Percentiles rank a stretch among this genome's conserved stretches.
Conservation (phyloP, 176 grass and related monocot species). For the Carex parvula region DNA sequence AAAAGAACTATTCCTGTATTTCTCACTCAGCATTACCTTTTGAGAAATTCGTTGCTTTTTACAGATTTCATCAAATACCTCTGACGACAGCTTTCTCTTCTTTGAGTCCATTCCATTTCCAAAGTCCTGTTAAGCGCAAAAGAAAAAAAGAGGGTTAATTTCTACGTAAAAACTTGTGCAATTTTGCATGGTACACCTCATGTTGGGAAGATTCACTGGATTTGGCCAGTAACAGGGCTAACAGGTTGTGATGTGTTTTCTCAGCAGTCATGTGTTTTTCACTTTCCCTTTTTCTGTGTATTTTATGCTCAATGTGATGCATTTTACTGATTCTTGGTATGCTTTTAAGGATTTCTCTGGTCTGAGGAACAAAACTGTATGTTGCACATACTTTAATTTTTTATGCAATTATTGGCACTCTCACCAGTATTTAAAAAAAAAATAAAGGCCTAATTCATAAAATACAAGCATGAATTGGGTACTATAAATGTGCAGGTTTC, state of each 20-base stretch:
- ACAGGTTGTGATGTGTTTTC: background rate
- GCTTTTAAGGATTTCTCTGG: background rate
- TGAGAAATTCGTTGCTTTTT: slow-evolving; percentile 11
- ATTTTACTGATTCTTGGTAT: background rate
- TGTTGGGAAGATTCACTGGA: background rate
- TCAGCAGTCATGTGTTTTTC: background rate
- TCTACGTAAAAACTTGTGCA: background rate
- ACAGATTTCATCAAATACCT: background rate
- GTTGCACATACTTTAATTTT: background rate
- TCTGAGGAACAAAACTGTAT: background rate
- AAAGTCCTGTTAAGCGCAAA: slow-evolving; percentile 6
- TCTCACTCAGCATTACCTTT: slow-evolving; percentile 1
- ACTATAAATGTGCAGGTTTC: background rate
- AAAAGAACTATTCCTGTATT: background rate
- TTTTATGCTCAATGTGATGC: background rate
- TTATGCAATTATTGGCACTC: background rate
- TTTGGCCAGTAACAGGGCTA: background rate
- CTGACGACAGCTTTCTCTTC: slow-evolving; percentile 7
- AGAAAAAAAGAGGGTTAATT: background rate
- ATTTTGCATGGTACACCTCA: background rate
- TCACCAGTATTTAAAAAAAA: background rate
- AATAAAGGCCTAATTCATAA: background rate
- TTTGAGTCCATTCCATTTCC: slow-evolving; percentile 8
- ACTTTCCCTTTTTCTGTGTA: background rate
- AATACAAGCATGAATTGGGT: background rate